Evolutionary conservation across 2,329 filamentous ascomycete genomes (phyloP).

Genomic region (Fusarium temperatum): DNA sequence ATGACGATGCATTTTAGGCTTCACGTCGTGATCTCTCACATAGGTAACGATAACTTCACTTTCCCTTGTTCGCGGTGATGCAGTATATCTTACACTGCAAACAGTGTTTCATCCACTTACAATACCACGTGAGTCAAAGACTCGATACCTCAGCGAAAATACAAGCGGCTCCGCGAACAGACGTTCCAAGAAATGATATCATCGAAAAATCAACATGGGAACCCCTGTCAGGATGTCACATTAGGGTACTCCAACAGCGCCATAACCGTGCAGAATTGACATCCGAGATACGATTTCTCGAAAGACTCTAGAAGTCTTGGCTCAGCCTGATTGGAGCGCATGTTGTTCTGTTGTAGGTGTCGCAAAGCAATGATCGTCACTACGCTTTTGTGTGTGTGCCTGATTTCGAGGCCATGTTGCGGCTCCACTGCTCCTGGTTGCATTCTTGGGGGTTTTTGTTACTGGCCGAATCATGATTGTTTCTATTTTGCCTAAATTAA

Average conservation of each 20-base stretch:
- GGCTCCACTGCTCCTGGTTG: not conserved
- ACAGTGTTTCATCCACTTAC: not conserved
- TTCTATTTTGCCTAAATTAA: not conserved
- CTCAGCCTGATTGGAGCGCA: constrained; percentile 37
- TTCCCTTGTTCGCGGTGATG: not conserved
- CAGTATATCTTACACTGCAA: too few relatives aligned
- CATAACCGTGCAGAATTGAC: constrained; percentile 7
- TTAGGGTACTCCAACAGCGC: not conserved
- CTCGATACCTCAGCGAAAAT: not conserved
- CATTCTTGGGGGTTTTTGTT: not conserved
- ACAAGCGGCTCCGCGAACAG: constrained; percentile 17
- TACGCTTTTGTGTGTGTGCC: not conserved
- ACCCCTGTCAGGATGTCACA: constrained; percentile 3
- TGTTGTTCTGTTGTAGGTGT: not conserved
- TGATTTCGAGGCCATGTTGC: not conserved
- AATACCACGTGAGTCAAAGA: not conserved
- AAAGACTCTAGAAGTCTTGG: constrained; percentile 3
- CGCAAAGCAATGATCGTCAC: constrained; percentile 24
- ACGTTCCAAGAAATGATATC: constrained; percentile 33
- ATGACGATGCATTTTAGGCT: not conserved
- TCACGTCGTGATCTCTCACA: not conserved
- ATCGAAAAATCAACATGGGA: not conserved
- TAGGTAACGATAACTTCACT: not conserved
- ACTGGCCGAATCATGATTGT: not conserved
- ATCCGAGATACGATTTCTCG: constrained; percentile 1